phyloP scores from a whole-genome alignment of 108 stramenopile genomes.

The Nitzschia inconspicua region DNA sequence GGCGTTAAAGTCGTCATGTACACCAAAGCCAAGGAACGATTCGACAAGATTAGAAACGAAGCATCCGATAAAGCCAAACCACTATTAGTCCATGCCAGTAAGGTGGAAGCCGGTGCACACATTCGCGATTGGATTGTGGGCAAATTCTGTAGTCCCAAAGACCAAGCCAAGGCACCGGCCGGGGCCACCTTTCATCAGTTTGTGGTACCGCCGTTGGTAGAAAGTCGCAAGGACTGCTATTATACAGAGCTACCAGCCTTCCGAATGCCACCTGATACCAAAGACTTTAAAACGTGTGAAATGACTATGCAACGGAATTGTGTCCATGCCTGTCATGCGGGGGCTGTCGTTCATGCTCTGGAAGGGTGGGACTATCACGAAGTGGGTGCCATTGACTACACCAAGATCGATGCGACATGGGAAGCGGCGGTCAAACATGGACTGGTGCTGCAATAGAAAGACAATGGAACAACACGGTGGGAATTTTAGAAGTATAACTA shows the following conservation, averaged over 20 bases:
- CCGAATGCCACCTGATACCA: conserved; percentile 14
- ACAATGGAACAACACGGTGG: no score
- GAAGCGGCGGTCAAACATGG: conserved; percentile 26
- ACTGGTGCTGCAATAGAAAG: conserved; percentile 2
- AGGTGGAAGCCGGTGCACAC: conserved; percentile 7
- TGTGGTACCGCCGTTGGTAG: conserved; percentile 19
- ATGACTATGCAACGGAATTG: conserved; percentile 24
- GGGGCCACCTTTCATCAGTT: conserved; percentile 28
- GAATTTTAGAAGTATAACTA: no score
- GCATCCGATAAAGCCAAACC: neutral
- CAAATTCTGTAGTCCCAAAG: conserved; percentile 20
- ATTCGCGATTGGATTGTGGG: conserved; percentile 22
- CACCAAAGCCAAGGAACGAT: conserved; percentile 16
- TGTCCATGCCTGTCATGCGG: conserved; percentile 28
- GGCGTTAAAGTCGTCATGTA: conserved; percentile 22
- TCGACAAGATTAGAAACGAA: conserved; percentile 10
- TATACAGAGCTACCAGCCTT: conserved; percentile 23
- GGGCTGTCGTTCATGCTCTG: conserved; percentile 17
- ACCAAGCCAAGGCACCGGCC: conserved; percentile 15
- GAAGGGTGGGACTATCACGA: conserved; percentile 26
- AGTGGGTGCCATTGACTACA: conserved; percentile 21
- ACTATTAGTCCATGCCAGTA: conserved; percentile 1
- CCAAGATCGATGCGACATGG: conserved; percentile 12
- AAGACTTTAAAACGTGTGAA: conserved; percentile 25
- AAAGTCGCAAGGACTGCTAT: conserved; percentile 13